Evolutionary conservation across 306 rosid species (phyloP), one percentile per base, ranked within the genome.

Genomic region (Phaseolus lunatus): DNA sequence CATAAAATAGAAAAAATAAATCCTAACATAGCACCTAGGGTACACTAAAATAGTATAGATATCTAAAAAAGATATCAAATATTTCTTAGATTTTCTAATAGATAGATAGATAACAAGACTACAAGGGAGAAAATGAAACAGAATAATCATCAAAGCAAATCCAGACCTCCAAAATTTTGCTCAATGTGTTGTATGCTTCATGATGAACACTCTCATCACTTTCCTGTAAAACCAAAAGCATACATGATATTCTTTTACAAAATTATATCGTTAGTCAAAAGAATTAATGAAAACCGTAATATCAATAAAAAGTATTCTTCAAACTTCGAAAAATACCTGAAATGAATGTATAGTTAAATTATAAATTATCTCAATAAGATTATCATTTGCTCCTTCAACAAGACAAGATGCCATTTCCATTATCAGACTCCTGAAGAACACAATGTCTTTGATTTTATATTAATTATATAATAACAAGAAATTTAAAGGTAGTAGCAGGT

Each of bases 401-500:
- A 92, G 84, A 87, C 92, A 86, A 14, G 92, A 88, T 58, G 92
- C 92, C 65, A 92, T 84, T 82, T 92, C 92, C 95, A 92, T 72
- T 56, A 87, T 69, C 72, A 87, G 48, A 27, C 85, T 77, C 88
- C 98, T 94, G 88, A 57, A 76, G 81, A 78, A 84, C 48, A 73
- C 70, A 41, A 58, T 57, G 77, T 71, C 75, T 7, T 15, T 44
- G 58, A 67, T 39, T 16, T 65, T 50, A 47, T 59, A 74, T 59
- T 80, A 76, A 82, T 33, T 68, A 65, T 13, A 59, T 52, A 31
- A 75, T 70, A 19, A 63, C 24, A 63, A 39, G 24, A 59, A 64
- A 78, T 22, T 63, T 67, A 78, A 69, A 49, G 39, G n/a, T 27
- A 18, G n/a, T 16, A 47, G 56, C 57, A 58, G 33, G 69, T 47